These are phyloP conservation scores for Cladophialophora immunda DNA, from an alignment of 2,329 filamentous ascomycete genomes.

Conservation along the genomic window DNA sequence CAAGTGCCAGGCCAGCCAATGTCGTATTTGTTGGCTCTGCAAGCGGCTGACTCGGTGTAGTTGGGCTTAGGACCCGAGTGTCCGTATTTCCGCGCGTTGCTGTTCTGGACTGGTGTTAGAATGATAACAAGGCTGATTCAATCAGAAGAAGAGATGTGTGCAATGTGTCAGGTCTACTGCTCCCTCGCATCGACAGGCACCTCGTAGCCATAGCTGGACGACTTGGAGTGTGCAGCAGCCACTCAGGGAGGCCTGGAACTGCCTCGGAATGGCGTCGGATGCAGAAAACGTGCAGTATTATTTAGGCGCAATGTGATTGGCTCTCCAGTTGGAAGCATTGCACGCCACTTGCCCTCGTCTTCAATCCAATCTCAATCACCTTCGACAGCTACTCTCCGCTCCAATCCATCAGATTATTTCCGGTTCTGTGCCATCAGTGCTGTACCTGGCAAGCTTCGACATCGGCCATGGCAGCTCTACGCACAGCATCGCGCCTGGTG, in stretches of 20 bases:
- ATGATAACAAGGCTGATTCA: neutral
- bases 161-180: neutral
- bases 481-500: slow-evolving; percentile 56
- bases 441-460: slow-evolving; percentile 16
- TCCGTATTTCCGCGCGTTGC: neutral
- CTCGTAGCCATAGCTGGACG: neutral
- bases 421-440: slow-evolving; percentile 9
- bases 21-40: neutral
- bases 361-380: slow-evolving; percentile 18
- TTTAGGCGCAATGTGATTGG: slow-evolving; percentile 35
- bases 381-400: slow-evolving; percentile 25
- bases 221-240: no score
- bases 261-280: slow-evolving; percentile 28
- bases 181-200: neutral
- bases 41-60: slow-evolving; percentile 10
- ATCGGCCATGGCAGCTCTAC: slow-evolving; percentile 57
- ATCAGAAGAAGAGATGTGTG: neutral
- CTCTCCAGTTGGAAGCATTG: slow-evolving; percentile 23
- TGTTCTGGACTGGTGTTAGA: neutral
- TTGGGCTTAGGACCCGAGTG: neutral
- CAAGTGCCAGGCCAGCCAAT: neutral
- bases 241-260: neutral
- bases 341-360: slow-evolving; percentile 23
- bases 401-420: neutral
- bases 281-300: slow-evolving; percentile 29